phyloP scores from a whole-genome alignment of 2,329 filamentous ascomycete species.

The Pseudopithomyces maydicus region DNA sequence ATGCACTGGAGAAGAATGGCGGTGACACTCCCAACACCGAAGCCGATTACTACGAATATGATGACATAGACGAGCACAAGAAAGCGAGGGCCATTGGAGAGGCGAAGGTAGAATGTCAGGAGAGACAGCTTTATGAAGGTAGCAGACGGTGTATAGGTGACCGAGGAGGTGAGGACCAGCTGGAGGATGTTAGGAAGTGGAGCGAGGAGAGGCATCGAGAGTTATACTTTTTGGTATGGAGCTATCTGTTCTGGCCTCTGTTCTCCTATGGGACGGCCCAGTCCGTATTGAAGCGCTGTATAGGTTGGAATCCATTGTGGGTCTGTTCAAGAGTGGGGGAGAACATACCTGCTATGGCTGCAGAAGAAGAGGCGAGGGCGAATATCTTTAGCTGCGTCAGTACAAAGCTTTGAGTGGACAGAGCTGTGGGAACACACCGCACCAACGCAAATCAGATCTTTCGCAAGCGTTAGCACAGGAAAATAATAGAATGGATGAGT shows the following conservation, averaged over 20 bases:
- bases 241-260: not conserved
- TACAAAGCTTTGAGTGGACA: not conserved
- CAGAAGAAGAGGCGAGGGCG: not conserved
- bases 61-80: not conserved
- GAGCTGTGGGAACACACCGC: not conserved
- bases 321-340: no score
- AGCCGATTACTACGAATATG: not conserved
- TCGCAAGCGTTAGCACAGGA: not conserved
- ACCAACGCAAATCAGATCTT: not conserved
- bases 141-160: not conserved
- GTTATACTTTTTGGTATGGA: not conserved
- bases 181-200: not conserved
- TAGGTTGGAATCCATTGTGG: no score
- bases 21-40: not conserved
- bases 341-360: conserved; percentile 1
- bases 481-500: not conserved
- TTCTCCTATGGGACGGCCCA: not conserved
- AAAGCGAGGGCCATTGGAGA: not conserved
- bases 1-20: not conserved
- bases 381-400: not conserved
- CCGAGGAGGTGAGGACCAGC: not conserved
- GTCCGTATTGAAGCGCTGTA: not conserved
- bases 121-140: not conserved
- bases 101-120: not conserved
- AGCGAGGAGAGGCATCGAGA: no score